phyloP scores from a whole-genome alignment of 768 basidiomycete species.

The Lactarius sp. region DNA sequence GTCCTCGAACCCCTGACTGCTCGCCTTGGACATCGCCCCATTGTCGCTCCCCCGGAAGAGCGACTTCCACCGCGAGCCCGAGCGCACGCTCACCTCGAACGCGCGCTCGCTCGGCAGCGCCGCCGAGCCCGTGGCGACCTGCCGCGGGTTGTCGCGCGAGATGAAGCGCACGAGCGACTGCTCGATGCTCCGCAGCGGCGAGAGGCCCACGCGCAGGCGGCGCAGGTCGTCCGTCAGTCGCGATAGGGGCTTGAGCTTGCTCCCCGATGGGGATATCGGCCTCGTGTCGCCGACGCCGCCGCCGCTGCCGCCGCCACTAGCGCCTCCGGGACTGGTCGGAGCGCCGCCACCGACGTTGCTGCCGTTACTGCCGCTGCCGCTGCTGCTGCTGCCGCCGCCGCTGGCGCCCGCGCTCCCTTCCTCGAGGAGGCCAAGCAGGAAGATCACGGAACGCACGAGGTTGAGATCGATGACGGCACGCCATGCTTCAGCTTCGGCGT shows the following conservation, averaged over 20 bases:
- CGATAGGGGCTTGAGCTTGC: conserved; percentile 20
- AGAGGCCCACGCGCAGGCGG: conserved; percentile 45
- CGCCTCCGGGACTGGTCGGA: conserved; percentile 25
- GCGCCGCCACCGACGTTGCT: not conserved
- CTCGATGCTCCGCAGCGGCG: conserved; percentile 54
- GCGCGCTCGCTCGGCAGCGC: conserved; percentile 36
- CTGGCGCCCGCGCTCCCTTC: not conserved
- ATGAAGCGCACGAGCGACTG: conserved; percentile 43
- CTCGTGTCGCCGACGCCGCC: conserved; percentile 20
- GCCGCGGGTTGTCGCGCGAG: conserved; percentile 31
- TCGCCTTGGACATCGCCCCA: conserved; percentile 22
- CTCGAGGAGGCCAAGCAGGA: conserved; percentile 40
- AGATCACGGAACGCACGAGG: conserved; percentile 51
- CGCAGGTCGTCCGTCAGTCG: conserved; percentile 35
- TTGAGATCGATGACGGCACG: conserved; percentile 64
- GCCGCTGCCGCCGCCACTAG: not conserved
- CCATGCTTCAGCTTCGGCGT: conserved; percentile 55
- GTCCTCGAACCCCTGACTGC: conserved; percentile 32
- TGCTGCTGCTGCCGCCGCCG: conserved; percentile 21
- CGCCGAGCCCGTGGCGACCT: conserved; percentile 22
- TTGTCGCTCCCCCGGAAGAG: conserved; percentile 32
- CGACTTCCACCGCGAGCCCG: conserved; percentile 46
- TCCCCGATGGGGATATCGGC: conserved; percentile 7
- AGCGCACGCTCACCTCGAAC: conserved; percentile 46
- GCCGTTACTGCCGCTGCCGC: not conserved